phyloP scores from a whole-genome alignment of 441 rosid genomes.

The Pelargonium fulgidum region DNA sequence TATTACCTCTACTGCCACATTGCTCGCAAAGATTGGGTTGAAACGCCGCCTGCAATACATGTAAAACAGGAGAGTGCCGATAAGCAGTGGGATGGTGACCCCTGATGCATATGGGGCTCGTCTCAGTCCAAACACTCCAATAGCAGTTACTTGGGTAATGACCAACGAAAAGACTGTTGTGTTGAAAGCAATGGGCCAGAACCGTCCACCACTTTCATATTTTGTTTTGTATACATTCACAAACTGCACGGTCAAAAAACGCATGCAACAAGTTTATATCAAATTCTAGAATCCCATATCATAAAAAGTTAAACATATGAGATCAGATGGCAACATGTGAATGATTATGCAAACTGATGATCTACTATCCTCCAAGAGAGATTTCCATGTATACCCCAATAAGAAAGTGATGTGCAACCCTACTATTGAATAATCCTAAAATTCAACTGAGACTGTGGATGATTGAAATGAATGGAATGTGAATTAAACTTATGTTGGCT shows the following conservation, averaged over 20 bases:
- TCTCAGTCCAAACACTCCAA: conserved; percentile 80
- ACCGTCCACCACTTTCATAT: conserved; percentile 78
- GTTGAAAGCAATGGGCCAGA: conserved; percentile 85
- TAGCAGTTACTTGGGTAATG: conserved; percentile 72
- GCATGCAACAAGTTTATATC: neutral
- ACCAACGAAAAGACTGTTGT: conserved; percentile 78
- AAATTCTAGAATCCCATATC: neutral
- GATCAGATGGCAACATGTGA: too few relatives aligned
- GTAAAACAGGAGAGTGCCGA: conserved; percentile 65
- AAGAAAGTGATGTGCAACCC: neutral
- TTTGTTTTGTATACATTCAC: conserved; percentile 64
- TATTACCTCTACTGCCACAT: conserved; percentile 52
- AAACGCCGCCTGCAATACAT: conserved; percentile 81
- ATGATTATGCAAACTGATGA: too few relatives aligned
- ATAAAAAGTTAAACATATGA: neutral
- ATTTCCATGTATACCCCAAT: too few relatives aligned
- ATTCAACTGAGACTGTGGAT: neutral
- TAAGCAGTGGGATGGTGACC: conserved; percentile 67
- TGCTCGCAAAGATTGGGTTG: conserved; percentile 52
- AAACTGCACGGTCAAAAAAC: conserved; percentile 33
- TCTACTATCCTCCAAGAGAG: too few relatives aligned
- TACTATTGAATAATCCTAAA: neutral
- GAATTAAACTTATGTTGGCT: neutral
- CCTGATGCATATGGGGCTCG: conserved; percentile 63
- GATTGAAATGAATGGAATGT: neutral